Percentiles rank a stretch among this genome's conserved stretches.
phyloP scores from a whole-genome alignment of 345 rosid genomes.

The Cardiospermum halicacabum region DNA sequence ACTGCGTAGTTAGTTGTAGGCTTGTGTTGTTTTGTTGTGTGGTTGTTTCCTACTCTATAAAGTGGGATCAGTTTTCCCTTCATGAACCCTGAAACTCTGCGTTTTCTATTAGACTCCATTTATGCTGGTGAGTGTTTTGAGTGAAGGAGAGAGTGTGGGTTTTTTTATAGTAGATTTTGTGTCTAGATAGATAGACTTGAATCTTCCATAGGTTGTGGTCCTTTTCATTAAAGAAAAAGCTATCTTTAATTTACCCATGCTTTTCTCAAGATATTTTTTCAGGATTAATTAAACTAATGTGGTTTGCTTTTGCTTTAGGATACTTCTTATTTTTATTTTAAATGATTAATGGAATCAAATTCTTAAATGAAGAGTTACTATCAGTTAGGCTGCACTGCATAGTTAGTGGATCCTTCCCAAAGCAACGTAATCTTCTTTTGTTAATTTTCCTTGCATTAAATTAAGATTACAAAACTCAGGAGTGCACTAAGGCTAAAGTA shows the following conservation, averaged over 20 bases:
- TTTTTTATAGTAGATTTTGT: slow-evolving; percentile 25
- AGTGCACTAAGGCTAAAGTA: too few species aligned
- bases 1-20: slow-evolving; percentile 29
- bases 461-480: too few species aligned
- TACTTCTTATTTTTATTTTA: too few species aligned
- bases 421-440: neutral
- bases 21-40: slow-evolving; percentile 24
- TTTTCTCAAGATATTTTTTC: neutral
- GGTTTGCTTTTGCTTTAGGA: too few species aligned
- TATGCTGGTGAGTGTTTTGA: slow-evolving; percentile 9
- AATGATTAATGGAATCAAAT: neutral
- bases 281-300: neutral
- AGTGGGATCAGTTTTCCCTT: slow-evolving; percentile 46
- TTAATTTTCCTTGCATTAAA: neutral
- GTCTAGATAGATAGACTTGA: slow-evolving; percentile 29
- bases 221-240: too few species aligned
- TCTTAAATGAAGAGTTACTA: neutral
- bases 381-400: slow-evolving; percentile 17
- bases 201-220: slow-evolving; percentile 30
- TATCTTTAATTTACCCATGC: slow-evolving; percentile 1
- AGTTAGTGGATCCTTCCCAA: neutral
- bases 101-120: slow-evolving; percentile 40
- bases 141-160: neutral
- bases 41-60: slow-evolving; percentile 28
- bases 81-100: slow-evolving; percentile 37